These are phyloP conservation scores for Graphiopsis chlorocephala DNA, from an alignment of 2,329 filamentous ascomycete genomes.

Conservation along the genomic window DNA sequence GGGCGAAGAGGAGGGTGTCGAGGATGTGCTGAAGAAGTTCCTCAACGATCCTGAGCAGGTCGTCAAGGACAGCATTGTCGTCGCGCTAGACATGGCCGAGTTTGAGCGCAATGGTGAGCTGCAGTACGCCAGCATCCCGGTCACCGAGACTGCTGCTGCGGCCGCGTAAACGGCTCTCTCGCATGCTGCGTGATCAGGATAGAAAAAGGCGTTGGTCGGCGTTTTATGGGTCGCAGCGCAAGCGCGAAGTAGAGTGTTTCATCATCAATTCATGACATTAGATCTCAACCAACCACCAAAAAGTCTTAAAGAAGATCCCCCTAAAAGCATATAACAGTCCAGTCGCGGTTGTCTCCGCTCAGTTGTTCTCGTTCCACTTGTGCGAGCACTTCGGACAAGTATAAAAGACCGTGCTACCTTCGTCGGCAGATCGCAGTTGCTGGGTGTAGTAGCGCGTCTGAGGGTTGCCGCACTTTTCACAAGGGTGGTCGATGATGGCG, in stretches of 20 bases:
- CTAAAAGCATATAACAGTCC: not conserved
- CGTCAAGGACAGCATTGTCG: conserved; percentile 89
- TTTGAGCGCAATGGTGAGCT: conserved; percentile 85
- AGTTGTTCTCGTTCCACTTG: conserved; percentile 68
- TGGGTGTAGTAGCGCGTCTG: conserved; percentile 83
- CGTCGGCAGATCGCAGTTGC: conserved; percentile 88
- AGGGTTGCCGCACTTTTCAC: conserved; percentile 74
- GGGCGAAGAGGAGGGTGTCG: conserved; percentile 89
- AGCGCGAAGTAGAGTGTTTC: not conserved
- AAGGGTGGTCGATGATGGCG: conserved; percentile 65
- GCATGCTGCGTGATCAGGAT: not conserved
- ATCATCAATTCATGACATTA: conserved; percentile 14
- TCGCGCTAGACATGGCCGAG: conserved; percentile 96
- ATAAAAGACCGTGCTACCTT: conserved; percentile 91
- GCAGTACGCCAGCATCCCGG: conserved; percentile 88
- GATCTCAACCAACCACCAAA: conserved; percentile 1
- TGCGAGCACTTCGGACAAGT: conserved; percentile 76
- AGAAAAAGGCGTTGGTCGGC: conserved; percentile 4
- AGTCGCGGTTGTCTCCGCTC: conserved; percentile 27
- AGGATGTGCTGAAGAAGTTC: conserved; percentile 78
- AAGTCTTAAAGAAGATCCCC: not conserved
- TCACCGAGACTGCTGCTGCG: conserved; percentile 15
- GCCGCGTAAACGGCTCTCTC: conserved; percentile 2
- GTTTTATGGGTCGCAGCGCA: conserved; percentile 6
- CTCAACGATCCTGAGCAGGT: conserved; percentile 88